Conservation (phyloP, 1,139 yeast species). For the Meyerozyma guilliermondii region DNA sequence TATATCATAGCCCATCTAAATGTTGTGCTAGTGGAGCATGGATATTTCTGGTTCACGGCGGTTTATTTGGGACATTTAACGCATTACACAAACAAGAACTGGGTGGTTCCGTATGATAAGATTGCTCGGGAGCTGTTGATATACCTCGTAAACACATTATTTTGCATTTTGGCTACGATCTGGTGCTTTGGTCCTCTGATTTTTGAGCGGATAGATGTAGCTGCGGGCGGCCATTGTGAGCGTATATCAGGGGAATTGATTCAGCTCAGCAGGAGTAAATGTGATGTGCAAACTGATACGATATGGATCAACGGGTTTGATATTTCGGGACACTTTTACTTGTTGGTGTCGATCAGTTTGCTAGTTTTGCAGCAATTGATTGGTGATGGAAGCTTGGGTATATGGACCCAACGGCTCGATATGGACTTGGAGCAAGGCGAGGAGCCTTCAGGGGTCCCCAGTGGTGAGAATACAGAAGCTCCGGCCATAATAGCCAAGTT, state of each 20-base stretch:
- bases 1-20: neutral
- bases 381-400: slow-evolving; percentile 1
- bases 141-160: slow-evolving; percentile 14
- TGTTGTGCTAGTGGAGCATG: slow-evolving; percentile 19
- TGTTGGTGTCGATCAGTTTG: slow-evolving; percentile 45
- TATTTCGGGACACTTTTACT: slow-evolving; percentile 59
- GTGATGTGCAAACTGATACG: neutral
- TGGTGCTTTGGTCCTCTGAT: slow-evolving; percentile 48
- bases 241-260: neutral
- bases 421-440: neutral
- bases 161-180: slow-evolving; percentile 17
- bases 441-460: neutral
- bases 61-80: slow-evolving; percentile 11
- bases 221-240: slow-evolving; percentile 40
- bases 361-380: slow-evolving; percentile 31
- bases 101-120: slow-evolving; percentile 6
- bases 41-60: slow-evolving; percentile 26
- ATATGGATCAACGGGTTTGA: slow-evolving; percentile 57
- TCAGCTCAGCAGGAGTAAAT: neutral
- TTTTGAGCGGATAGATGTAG: slow-evolving; percentile 35
- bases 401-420: neutral
- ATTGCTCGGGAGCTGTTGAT: slow-evolving; percentile 5
- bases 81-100: slow-evolving; percentile 3
- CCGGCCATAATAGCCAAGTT: neutral
- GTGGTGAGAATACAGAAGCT: neutral